Base-by-base conservation (phyloP, 148 eudicot species). In the Arbutus unedo region DNA sequence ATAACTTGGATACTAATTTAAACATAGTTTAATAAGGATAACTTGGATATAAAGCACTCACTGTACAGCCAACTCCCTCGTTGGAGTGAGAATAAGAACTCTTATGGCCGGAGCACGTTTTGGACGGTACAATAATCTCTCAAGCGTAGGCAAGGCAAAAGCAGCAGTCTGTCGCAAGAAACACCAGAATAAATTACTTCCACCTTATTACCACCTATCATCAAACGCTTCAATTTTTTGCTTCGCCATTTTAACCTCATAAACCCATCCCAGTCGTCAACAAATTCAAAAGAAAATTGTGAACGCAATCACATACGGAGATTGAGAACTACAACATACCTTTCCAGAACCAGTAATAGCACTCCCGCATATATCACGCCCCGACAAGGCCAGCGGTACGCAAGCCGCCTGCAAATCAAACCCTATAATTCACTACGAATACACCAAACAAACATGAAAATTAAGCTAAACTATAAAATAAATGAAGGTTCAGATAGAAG, bases 271-370 rank as follows among this genome's bases (percentile, higher is more conserved):
- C 16, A 23, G 9, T 16, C 48, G 71, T 4, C 2, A 50, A 51
- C 13, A 25, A 53, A 81, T n/a, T 38, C 74, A 19, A 50, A 54
- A 43, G 1, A 81, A 73, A 18, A 55, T 15, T 18, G 8, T 14
- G 50, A 66, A 9, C 11, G n/a, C 55, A 48, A 47, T 3, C 55
- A 74, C 6, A 76, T 51, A 51, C 50, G 23, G 59, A 23, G 5
- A 38, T 14, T 55, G 14, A 60, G 59, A 66, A 43, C 53, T 53
- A 64, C 55, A 81, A 82, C 51, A 56, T 89, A 94, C 99, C 99
- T 96, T 96, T 64, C 99, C 99, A 64, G 99, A 94, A 84, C 99
- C 99, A 56, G 99, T 96, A 73, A 94, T 86, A 44, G 99, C 99
- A 87, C 99, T 96, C 50, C 95, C 98, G 76, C 99, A 96, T 75